Conservation (phyloP, 768 basidiomycete genomes). For the Megacollybia marginata region DNA sequence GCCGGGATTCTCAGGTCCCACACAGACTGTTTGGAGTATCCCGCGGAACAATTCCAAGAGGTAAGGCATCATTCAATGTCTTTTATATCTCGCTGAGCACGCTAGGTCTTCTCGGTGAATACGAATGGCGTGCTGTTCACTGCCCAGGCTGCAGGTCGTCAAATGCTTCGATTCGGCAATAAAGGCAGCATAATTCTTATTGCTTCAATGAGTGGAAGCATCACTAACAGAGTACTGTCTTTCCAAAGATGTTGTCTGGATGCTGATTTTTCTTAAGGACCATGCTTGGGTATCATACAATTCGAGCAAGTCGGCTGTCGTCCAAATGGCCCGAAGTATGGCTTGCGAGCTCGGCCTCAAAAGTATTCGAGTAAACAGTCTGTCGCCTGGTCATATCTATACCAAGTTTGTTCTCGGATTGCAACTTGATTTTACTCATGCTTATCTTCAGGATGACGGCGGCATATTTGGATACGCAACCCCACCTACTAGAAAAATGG, state of each 20-base stretch:
- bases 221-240: slow-evolving; percentile 47
- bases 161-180: slow-evolving; percentile 48
- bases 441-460: slow-evolving; percentile 56
- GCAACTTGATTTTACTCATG: neutral
- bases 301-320: slow-evolving; percentile 67
- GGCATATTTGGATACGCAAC: slow-evolving; percentile 58
- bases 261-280: slow-evolving; percentile 34
- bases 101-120: slow-evolving; percentile 65
- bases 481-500: slow-evolving; percentile 60
- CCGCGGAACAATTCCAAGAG: slow-evolving; percentile 56
- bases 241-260: neutral
- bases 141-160: slow-evolving; percentile 56
- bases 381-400: slow-evolving; percentile 74
- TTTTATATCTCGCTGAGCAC: neutral
- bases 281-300: slow-evolving; percentile 76
- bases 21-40: slow-evolving; percentile 59
- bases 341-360: slow-evolving; percentile 68
- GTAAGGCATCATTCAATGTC: slow-evolving; percentile 22
- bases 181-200: slow-evolving; percentile 59
- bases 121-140: slow-evolving; percentile 56
- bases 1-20: slow-evolving; percentile 63
- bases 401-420: slow-evolving; percentile 37
- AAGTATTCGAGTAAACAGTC: slow-evolving; percentile 64
- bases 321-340: slow-evolving; percentile 80
- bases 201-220: slow-evolving; percentile 55